Conservation (phyloP, 108 stramenopile species). For the Fragilaria crotonensis region DNA sequence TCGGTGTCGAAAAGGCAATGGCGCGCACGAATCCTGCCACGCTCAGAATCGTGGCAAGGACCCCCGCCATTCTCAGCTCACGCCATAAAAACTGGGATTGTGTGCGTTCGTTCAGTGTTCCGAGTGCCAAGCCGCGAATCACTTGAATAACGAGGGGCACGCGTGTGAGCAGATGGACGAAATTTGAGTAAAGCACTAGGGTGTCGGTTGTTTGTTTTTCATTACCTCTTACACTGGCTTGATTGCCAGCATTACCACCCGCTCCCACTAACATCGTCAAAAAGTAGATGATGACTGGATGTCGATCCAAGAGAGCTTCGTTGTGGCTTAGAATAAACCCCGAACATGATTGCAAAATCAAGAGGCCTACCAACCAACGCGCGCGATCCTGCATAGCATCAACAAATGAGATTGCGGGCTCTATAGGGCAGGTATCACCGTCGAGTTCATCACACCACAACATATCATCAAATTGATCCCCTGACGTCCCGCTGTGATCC, state of each 20-base stretch:
- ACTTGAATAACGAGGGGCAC: slow-evolving; percentile 18
- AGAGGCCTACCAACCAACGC: slow-evolving; percentile 16
- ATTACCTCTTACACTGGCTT: slow-evolving; percentile 74
- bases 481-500: neutral
- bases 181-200: neutral
- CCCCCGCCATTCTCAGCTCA: slow-evolving; percentile 73
- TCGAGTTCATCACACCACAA: slow-evolving; percentile 8
- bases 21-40: slow-evolving; percentile 71
- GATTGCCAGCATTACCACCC: slow-evolving; percentile 90
- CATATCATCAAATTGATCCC: neutral
- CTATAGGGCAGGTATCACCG: slow-evolving; percentile 1
- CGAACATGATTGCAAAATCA: slow-evolving; percentile 76
- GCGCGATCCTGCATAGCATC: slow-evolving; percentile 6
- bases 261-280: slow-evolving; percentile 90
- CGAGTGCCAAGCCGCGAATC: slow-evolving; percentile 73
- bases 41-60: slow-evolving; percentile 50
- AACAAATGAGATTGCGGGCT: slow-evolving; percentile 4
- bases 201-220: neutral
- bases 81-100: slow-evolving; percentile 48
- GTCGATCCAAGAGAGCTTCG: slow-evolving; percentile 62
- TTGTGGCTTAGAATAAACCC: slow-evolving; percentile 78
- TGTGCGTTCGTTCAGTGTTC: slow-evolving; percentile 64
- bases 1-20: slow-evolving; percentile 50
- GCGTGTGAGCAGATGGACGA: neutral
- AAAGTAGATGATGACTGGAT: slow-evolving; percentile 84